Evolutionary conservation across 2,329 filamentous ascomycete genomes (phyloP).

Genomic region (Bipolaris gigantea): DNA sequence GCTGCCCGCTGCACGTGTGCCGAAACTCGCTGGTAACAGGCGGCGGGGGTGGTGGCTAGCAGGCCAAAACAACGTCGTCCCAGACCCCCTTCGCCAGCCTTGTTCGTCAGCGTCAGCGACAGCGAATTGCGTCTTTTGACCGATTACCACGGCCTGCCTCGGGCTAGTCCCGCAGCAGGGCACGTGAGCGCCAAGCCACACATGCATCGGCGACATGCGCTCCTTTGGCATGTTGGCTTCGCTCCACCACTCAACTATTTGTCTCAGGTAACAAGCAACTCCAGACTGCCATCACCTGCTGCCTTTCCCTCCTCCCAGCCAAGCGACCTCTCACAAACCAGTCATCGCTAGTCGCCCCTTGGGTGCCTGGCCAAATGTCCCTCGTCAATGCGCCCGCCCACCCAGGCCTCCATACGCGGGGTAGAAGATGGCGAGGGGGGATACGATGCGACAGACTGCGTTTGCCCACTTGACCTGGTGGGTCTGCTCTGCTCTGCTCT

Average conservation of each 20-base stretch:
- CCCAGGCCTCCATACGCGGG: constrained; percentile 20
- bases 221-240: constrained; percentile 27
- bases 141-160: constrained; percentile 19
- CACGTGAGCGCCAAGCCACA: constrained; percentile 37
- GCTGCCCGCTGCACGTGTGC: too few species aligned
- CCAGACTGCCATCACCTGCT: constrained; percentile 30
- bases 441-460: constrained; percentile 12
- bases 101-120: constrained; percentile 5
- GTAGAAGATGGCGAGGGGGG: constrained; percentile 19
- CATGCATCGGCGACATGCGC: constrained; percentile 38
- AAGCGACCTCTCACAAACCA: constrained; percentile 13
- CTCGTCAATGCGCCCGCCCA: constrained; percentile 14
- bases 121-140: constrained; percentile 20
- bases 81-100: background rate
- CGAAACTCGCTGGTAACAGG: too few species aligned
- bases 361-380: constrained; percentile 24
- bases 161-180: constrained; percentile 14
- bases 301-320: constrained; percentile 21
- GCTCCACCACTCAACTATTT: constrained; percentile 34
- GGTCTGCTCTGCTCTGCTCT: background rate
- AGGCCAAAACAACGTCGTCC: background rate
- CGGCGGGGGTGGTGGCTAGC: too few species aligned
- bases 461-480: constrained; percentile 2
- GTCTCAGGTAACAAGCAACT: constrained; percentile 33
- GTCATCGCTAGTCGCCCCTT: constrained; percentile 14